Percentiles rank a stretch among this genome's conserved stretches.
These are phyloP conservation scores for Penicillium brevicompactum DNA, from an alignment of 2,329 filamentous ascomycete genomes.

Conservation along the genomic window DNA sequence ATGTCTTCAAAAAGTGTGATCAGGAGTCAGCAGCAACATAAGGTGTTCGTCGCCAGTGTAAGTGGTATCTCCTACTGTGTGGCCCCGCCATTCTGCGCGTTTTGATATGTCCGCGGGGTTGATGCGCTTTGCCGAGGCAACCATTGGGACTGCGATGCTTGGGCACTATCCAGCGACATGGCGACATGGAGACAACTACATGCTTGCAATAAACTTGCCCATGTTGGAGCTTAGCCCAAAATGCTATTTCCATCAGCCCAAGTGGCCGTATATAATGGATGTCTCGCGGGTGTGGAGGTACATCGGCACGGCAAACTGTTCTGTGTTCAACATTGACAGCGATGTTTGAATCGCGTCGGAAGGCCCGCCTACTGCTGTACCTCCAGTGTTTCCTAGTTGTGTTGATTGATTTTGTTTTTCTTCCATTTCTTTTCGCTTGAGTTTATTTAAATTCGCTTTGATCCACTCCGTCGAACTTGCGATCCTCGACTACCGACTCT, in stretches of 20 bases:
- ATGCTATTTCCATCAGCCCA: background rate
- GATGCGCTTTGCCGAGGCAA: slow-evolving; percentile 2
- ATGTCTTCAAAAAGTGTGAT: slow-evolving; percentile 25
- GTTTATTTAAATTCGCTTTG: background rate
- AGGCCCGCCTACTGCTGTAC: too few relatives aligned
- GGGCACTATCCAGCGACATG: background rate
- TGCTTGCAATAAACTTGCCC: background rate
- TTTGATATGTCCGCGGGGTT: background rate
- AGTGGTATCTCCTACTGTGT: slow-evolving; percentile 12
- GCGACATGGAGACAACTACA: background rate
- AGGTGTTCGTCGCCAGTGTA: slow-evolving; percentile 28
- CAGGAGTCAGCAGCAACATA: slow-evolving; percentile 24
- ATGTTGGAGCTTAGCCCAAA: background rate
- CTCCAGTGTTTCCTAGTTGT: too few relatives aligned
- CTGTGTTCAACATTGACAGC: background rate
- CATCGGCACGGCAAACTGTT: background rate
- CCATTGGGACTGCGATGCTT: background rate
- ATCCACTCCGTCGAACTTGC: background rate
- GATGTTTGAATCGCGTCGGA: background rate
- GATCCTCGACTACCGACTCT: background rate
- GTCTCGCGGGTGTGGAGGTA: background rate
- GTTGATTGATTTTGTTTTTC: too few relatives aligned
- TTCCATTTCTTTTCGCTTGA: background rate
- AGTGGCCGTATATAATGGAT: background rate
- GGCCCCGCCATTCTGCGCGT: background rate